These are phyloP conservation scores for Paramecium sonneborni DNA, from an alignment of 73 alveolate species.

Conservation along the genomic window DNA sequence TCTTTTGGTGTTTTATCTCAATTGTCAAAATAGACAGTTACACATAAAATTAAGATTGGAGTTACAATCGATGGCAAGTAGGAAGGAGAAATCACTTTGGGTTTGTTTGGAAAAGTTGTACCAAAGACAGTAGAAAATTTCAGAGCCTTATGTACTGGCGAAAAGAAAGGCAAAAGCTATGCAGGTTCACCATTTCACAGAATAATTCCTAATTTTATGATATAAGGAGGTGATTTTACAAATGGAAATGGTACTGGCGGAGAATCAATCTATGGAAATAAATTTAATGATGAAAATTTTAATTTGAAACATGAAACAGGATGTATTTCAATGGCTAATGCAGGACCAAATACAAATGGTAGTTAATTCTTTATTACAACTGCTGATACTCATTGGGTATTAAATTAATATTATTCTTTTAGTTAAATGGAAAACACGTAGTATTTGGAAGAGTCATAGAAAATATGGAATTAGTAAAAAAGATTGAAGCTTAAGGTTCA, in stretches of 20 bases:
- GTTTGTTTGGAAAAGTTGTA: constrained; percentile 83
- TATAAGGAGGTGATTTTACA: constrained; percentile 81
- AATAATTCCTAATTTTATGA: constrained; percentile 87
- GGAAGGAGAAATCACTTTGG: constrained; percentile 84
- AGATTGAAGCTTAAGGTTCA: constrained; percentile 45
- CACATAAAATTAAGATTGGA: constrained; percentile 77
- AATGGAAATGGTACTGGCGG: constrained; percentile 95
- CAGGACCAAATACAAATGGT: constrained; percentile 98
- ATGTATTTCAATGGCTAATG: constrained; percentile 96
- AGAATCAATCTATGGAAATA: constrained; percentile 90
- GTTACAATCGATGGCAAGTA: constrained; percentile 79
- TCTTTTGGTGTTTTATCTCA: background rate
- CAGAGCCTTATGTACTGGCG: constrained; percentile 92
- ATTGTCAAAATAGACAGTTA: constrained; percentile 49
- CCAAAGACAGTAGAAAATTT: constrained; percentile 92
- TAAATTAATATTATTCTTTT: constrained; percentile 35
- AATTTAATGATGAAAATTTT: constrained; percentile 91
- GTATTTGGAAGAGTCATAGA: constrained; percentile 90
- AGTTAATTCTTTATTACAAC: constrained; percentile 91
- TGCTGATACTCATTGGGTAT: constrained; percentile 67
- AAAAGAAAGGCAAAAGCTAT: constrained; percentile 73
- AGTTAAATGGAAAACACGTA: constrained; percentile 91
- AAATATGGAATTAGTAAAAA: constrained; percentile 7
- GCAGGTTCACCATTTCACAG: constrained; percentile 88
- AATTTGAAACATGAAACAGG: constrained; percentile 82